Percentiles rank a stretch among this genome's conserved stretches.
Conservation (phyloP, 2,329 filamentous ascomycete species). For the Scleromitrula shiraiana region DNA sequence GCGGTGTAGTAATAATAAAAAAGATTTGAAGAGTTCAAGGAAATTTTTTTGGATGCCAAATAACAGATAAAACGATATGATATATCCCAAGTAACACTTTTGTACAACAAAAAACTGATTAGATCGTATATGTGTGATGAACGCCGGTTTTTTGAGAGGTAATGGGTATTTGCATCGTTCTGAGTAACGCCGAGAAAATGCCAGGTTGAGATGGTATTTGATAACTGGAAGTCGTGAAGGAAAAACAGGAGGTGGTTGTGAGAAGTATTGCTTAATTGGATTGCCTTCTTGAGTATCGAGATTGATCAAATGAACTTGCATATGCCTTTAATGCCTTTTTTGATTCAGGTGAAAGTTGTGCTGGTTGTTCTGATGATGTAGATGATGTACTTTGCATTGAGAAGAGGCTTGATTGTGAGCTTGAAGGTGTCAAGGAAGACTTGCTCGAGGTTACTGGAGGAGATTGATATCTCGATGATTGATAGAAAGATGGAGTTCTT, state of each 20-base stretch:
- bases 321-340: slow-evolving; percentile 77
- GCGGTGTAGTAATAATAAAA: neutral
- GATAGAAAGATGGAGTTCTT: slow-evolving; percentile 33
- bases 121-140: too few relatives aligned
- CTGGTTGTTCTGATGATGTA: slow-evolving; percentile 41
- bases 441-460: slow-evolving; percentile 33
- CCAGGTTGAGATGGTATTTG: slow-evolving; percentile 12
- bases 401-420: slow-evolving; percentile 76
- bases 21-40: too few relatives aligned
- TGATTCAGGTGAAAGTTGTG: slow-evolving; percentile 64
- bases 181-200: slow-evolving; percentile 21
- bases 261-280: slow-evolving; percentile 21
- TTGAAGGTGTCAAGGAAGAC: slow-evolving; percentile 57
- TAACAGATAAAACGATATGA: slow-evolving; percentile 4
- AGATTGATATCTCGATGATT: slow-evolving; percentile 41
- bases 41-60: slow-evolving; percentile 9
- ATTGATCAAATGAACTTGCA: slow-evolving; percentile 78
- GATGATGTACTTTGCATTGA: slow-evolving; percentile 62
- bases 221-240: slow-evolving; percentile 9
- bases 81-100: slow-evolving; percentile 22
- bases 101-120: slow-evolving; percentile 22
- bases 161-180: slow-evolving; percentile 20
- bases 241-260: neutral
- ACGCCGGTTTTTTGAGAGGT: slow-evolving; percentile 13
- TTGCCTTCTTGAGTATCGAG: slow-evolving; percentile 28